Conservation (phyloP, 768 basidiomycete genomes). For the Thelephora ganbajun region DNA sequence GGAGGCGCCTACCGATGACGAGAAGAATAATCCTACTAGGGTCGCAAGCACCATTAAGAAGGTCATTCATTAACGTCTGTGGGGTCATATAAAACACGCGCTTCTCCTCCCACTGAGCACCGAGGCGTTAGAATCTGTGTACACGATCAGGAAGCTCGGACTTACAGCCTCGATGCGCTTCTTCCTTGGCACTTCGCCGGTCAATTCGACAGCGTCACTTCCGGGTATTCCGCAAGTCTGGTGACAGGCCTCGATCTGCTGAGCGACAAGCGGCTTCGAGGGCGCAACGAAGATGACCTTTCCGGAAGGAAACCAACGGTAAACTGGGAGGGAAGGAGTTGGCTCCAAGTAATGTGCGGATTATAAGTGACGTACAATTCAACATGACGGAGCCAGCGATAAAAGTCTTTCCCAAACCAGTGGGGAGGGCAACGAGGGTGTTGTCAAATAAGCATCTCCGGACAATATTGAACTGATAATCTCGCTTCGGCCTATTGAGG, state of each 20-base stretch:
- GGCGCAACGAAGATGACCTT: conserved; percentile 94
- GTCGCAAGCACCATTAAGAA: conserved; percentile 61
- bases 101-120: conserved; percentile 59
- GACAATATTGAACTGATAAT: conserved; percentile 93
- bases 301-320: conserved; percentile 85
- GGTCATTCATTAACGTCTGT: conserved; percentile 85
- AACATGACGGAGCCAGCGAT: conserved; percentile 95
- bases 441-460: conserved; percentile 80
- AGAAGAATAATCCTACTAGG: conserved; percentile 69
- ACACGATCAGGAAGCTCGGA: conserved; percentile 4
- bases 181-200: conserved; percentile 49
- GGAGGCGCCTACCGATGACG: conserved; percentile 55
- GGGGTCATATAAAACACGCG: conserved; percentile 93
- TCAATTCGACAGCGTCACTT: conserved; percentile 72
- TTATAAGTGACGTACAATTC: conserved; percentile 47
- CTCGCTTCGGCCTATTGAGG: conserved; percentile 72
- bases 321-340: conserved; percentile 32
- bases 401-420: conserved; percentile 95
- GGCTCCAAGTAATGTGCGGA: not conserved
- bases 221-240: conserved; percentile 88
- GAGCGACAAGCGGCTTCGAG: conserved; percentile 90
- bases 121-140: not conserved
- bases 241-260: conserved; percentile 91
- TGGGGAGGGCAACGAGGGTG: conserved; percentile 86
- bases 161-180: conserved; percentile 48